Base-by-base conservation (phyloP, 2,329 filamentous ascomycete genomes). In the Apiospora phragmitis region DNA sequence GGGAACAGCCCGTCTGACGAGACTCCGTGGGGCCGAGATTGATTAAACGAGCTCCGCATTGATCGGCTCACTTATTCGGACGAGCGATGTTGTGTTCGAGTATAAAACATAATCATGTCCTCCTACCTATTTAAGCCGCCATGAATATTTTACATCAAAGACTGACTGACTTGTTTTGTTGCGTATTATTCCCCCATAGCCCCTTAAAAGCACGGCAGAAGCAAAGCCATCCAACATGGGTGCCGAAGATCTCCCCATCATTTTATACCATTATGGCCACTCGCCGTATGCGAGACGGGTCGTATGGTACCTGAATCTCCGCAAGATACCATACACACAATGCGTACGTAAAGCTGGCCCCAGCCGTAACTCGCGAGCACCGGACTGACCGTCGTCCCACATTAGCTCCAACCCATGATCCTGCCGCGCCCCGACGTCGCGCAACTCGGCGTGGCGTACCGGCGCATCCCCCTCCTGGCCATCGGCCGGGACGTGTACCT, bases 401-500 rank as follows among this genome's bases (percentile, higher is more conserved):
- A n/a, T 72, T 72, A 92, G 90, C 80, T 90, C 67, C 91, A 94
- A 89, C 90, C 92, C 0, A 81, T 84, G 3, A 85, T 87, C 43
- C 83, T 93, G 77, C 92, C 92, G 8, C 89, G 92, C 35, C 90
- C 91, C 0, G 90, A 93, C 77, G 77, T 93, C 18, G 80, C 82
- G 24, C 81, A 83, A 1, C 84, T 94, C 18, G 90, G 90, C 35
- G 84, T 93, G 69, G 82, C 84, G 8, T 91, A 94, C 80, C 87
- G 92, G 4, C 90, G 92, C 70, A 93, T 93, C 70, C 92, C 92
- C 1, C 77, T 94, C 68, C 80, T 94, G 68, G 82, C 89, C 29
- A 89, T 93, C 74, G 91, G 90, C 21, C 84, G 87, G 7, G 88
- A 93, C 76, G 82, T 94, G 59, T 94, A 93, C 81, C 83, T 89